Evolutionary conservation across 257 asterid species (phyloP), one percentile per base, ranked within the genome.

Genomic region (Solanum tarapatanum): DNA sequence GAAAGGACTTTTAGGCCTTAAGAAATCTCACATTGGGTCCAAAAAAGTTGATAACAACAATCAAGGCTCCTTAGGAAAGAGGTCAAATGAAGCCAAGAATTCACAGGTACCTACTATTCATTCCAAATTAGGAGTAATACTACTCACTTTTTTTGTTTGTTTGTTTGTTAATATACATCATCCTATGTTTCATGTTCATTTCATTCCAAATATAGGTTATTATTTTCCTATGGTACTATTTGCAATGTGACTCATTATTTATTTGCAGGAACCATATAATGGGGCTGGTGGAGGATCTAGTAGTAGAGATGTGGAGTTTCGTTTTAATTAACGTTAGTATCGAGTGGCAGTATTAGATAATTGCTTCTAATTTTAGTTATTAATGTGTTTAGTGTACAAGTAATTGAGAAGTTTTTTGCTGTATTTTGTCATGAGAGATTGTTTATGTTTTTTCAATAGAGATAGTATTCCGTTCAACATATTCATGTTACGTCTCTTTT

Each of bases 1-100:
- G 99, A 96, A 92, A 88, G 99, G 98, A 0, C 90, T 96, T 79
- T 87, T 95, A 6, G 98, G 99, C 8, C 94, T 96, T 1, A 92
- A 92, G 51, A 96, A 93, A 35, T 90, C 98, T 2, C 98, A 94
- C 92, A 92, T 93, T 88, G 98, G 95, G 23, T 95, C 99, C 43
- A 94, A 89, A 90, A 96, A 92, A 55, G 9, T 19, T 23, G 96
- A 94, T 17, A 92, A 90, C 69, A 75, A 41, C 32, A 30, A 37
- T 45, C 90, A 93, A 21, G 90, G 87, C 3, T 88, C 91, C 43
- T 86, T 86, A 76, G 73, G 90, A 6, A 77, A 77, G 24, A 41
- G 24, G 84, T 77, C 84, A 58, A 41, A 77, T 9, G n/a, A 13
- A 11, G 64, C 14, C 93, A 92, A 91, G 74, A 88, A 89, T 83